Conservation (phyloP, 2,329 filamentous ascomycete species). For the Paraconiothyrium brasiliense region DNA sequence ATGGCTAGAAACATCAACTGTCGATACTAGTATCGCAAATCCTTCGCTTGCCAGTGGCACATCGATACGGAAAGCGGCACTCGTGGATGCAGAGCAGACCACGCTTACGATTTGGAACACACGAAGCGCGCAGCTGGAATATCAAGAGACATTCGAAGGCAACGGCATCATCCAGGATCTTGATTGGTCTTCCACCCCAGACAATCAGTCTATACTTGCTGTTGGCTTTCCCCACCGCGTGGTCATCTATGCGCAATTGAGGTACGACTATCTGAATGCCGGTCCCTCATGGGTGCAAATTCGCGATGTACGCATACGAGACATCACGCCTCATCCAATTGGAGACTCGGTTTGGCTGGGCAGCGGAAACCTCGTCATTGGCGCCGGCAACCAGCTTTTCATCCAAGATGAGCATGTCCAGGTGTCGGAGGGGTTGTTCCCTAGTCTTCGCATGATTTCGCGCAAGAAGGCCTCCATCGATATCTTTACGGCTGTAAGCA, state of each 20-base stretch:
- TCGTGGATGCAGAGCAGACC: conserved; percentile 78
- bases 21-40: conserved; percentile 78
- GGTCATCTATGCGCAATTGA: conserved; percentile 82
- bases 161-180: conserved; percentile 83
- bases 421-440: conserved; percentile 67
- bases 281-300: conserved; percentile 90
- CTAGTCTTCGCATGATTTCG: conserved; percentile 62
- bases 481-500: conserved; percentile 81
- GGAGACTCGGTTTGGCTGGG: conserved; percentile 93
- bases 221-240: conserved; percentile 93
- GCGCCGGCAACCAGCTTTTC: conserved; percentile 90
- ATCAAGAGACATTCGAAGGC: conserved; percentile 76
- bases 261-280: conserved; percentile 89
- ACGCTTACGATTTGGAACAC: conserved; percentile 92
- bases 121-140: conserved; percentile 81
- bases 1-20: conserved; percentile 83
- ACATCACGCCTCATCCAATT: conserved; percentile 87
- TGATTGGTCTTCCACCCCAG: conserved; percentile 92
- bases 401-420: conserved; percentile 81
- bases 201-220: conserved; percentile 86
- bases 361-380: conserved; percentile 85
- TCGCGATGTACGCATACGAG: conserved; percentile 80
- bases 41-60: conserved; percentile 85
- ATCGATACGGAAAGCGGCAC: conserved; percentile 83
- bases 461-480: conserved; percentile 66